These are phyloP conservation scores for Chlamydomonas urium DNA, from an alignment of 139 green algal genomes.

Conservation along the genomic window DNA sequence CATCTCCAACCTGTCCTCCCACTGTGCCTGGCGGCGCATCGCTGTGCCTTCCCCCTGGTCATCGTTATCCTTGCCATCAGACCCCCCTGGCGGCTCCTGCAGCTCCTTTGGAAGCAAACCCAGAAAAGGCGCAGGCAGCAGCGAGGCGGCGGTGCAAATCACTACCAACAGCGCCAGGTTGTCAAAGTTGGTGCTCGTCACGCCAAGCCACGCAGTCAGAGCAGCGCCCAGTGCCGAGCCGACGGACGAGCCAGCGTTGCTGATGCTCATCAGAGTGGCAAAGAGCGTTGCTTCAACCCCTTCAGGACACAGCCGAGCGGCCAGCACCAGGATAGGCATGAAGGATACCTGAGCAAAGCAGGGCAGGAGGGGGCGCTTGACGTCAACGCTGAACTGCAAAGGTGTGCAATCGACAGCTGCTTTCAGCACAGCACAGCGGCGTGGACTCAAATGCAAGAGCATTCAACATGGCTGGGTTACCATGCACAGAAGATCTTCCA, in stretches of 20 bases:
- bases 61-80: background rate
- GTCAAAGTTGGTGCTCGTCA: constrained; percentile 42
- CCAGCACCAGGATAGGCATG: constrained; percentile 96
- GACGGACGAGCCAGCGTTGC: constrained; percentile 34
- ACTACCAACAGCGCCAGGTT: constrained; percentile 28
- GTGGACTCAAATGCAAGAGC: no score
- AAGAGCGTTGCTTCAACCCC: constrained; percentile 97
- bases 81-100: background rate
- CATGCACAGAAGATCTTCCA: background rate
- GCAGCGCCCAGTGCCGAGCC: constrained; percentile 58
- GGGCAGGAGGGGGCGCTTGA: background rate
- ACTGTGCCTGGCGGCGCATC: no score
- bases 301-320: constrained; percentile 67
- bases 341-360: constrained; percentile 69
- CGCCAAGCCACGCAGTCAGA: constrained; percentile 64
- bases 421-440: no score
- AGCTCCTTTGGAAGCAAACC: constrained; percentile 35
- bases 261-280: constrained; percentile 74
- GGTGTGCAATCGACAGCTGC: no score
- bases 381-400: no score
- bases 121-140: constrained; percentile 46
- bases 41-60: no score
- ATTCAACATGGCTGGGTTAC: no score
- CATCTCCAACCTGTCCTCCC: background rate
- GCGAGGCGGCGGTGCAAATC: constrained; percentile 17